Evolutionary conservation across 1,139 yeast genomes (phyloP), one percentile per base, ranked within the genome.

Genomic region (Blastobotrys persicus): DNA sequence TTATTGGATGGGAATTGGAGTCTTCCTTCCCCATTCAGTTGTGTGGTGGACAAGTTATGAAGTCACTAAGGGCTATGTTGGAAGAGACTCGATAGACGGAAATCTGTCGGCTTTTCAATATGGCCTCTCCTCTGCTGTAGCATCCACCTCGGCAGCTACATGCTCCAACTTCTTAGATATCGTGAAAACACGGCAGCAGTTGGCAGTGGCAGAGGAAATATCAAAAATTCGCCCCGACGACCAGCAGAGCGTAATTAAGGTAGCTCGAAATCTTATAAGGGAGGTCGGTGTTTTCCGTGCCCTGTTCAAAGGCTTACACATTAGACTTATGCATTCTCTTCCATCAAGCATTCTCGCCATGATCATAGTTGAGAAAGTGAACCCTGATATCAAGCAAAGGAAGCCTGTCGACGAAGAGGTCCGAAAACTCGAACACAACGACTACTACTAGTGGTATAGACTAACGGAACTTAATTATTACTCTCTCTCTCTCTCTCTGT

Each of bases 151-250:
- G 4, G 73, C 75, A 0, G 67, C 71, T n/a, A 55, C 67, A 3
- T 62, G 62, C 12, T 70, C 75, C 26, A 73, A 73, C 52, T 70
- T 71, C 42, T 58, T 72, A 18, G 76, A 73, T 52, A 68, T 72
- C 14, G 66, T 73, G 40, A 72, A 72, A 53, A 72, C 76, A 7
- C 61, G 76, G 12, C 76, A 72, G 59, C 76, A 72, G 60, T 62
- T 71, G 40, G 73, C 75, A 1, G 66, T 63, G 31, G 65, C 75
- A 1, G 69, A 67, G 4, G 75, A 72, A 49, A 66, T 72, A 39
- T 55, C 66, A 2, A 48, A 54, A n/a, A 44, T 72, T 41, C 61
- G 75, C 23, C 75, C 75, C 0, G 69, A 67, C 40, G 75, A 71
- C 50, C 60, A 58, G 23, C 55, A 51, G 37, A 68, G 74, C n/a